These are phyloP conservation scores for Hypocrella siamensis DNA, from an alignment of 2,329 filamentous ascomycete species.

Conservation along the genomic window DNA sequence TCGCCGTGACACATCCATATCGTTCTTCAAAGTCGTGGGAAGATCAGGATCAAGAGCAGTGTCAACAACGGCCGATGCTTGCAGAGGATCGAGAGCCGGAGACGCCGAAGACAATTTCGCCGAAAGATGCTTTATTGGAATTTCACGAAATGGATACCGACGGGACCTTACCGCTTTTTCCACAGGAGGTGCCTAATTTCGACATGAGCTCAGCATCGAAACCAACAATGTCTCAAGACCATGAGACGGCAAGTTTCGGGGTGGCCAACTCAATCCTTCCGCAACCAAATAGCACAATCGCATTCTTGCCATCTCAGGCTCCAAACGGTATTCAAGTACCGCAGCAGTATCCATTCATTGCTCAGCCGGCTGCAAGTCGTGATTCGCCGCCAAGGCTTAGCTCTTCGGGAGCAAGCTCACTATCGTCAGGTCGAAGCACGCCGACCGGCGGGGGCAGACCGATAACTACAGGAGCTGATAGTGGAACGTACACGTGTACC, in stretches of 20 bases:
- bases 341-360: conserved; percentile 36
- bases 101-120: conserved; percentile 76
- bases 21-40: conserved; percentile 42
- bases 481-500: conserved; percentile 89
- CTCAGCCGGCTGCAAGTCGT: conserved; percentile 18
- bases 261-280: conserved; percentile 1
- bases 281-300: background rate
- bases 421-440: conserved; percentile 18
- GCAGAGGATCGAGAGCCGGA: conserved; percentile 23
- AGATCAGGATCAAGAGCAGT: conserved; percentile 36
- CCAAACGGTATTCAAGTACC: conserved; percentile 24
- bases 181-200: conserved; percentile 36
- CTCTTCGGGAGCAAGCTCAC: conserved; percentile 28
- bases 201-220: conserved; percentile 24
- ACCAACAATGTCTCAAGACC: conserved; percentile 8
- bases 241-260: conserved; percentile 7
- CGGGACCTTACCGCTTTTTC: conserved; percentile 57
- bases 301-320: conserved; percentile 17
- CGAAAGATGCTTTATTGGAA: conserved; percentile 79
- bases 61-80: conserved; percentile 22
- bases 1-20: conserved; percentile 14
- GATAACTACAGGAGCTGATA: conserved; percentile 50
- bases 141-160: conserved; percentile 64
- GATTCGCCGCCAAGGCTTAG: conserved; percentile 23
- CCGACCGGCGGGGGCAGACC: conserved; percentile 33